phyloP scores from a whole-genome alignment of 495 filamentous ascomycete genomes.

The Chlorociboria aeruginascens region DNA sequence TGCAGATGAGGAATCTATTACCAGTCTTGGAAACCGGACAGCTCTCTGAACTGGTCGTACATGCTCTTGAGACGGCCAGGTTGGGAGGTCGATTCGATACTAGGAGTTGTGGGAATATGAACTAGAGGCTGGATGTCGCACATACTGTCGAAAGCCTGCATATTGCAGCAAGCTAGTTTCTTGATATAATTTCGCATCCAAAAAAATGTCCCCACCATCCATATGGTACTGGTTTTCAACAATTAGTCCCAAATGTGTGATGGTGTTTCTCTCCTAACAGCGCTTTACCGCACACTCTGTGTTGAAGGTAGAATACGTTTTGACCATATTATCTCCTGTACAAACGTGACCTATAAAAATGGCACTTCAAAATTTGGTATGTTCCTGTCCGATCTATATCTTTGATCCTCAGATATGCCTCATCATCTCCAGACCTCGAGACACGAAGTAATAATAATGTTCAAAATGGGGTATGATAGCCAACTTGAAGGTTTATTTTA shows the following conservation, averaged over 20 bases:
- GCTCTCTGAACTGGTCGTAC: constrained; percentile 55
- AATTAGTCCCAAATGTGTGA: constrained; percentile 63
- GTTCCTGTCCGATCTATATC: too few relatives aligned
- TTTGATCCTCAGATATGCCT: too few relatives aligned
- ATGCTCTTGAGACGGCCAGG: constrained; percentile 60
- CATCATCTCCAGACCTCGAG: too few relatives aligned
- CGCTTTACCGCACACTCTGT: constrained; percentile 41
- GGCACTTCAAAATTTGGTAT: neutral
- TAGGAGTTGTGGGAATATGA: constrained; percentile 46
- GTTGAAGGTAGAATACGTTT: constrained; percentile 44
- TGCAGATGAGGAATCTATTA: constrained; percentile 31
- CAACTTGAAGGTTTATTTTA: too few relatives aligned
- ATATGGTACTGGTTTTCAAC: constrained; percentile 21
- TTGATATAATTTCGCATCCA: constrained; percentile 28
- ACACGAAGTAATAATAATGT: too few relatives aligned
- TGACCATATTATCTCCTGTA: constrained; percentile 78
- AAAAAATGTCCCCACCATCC: too few relatives aligned
- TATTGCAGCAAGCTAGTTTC: constrained; percentile 69
- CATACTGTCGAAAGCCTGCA: constrained; percentile 83
- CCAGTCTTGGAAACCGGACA: too few relatives aligned
- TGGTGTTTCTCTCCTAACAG: constrained; percentile 54
- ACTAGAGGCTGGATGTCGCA: constrained; percentile 82
- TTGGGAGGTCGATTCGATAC: constrained; percentile 78
- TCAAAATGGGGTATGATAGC: too few relatives aligned
- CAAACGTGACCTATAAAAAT: constrained; percentile 36